Base-by-base conservation (phyloP, 345 rosid genomes). In the Rhodamnia rubescens region DNA sequence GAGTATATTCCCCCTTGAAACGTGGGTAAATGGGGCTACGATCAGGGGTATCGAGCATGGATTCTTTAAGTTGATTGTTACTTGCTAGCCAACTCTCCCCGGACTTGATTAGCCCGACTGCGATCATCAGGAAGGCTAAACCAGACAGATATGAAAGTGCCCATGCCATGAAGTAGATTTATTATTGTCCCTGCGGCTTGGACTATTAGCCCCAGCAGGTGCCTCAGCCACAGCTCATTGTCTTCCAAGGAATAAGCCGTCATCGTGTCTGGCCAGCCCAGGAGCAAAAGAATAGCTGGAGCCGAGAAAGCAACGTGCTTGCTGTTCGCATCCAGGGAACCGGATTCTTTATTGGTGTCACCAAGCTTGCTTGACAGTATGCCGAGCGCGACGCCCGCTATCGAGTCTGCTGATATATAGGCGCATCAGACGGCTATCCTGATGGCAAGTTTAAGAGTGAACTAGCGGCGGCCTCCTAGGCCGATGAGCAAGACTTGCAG, bases 71-170 rank as follows among this genome's bases (percentile, higher is more conserved):
- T 75, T 88, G 86, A 32, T 90, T 87, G 18, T 55, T 86, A 83
- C 92, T 93, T 26, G 93, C 91, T 16, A 89, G 87, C 88, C 92
- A 86, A 16, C 90, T 89, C 86, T 92, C 93, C 0, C 85, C 90
- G 47, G 88, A 92, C 87, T 91, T 92, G 84, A 89, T 84, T 36
- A 88, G 56, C 47, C 94, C 97, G 0, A 81, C 88, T 1, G 86
- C 69, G 14, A 92, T 47, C 88, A 93, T 86, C 50, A 86, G 88
- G 5, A 88, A 7, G 75, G 89, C 82, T 24, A 90, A 44, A 20
- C 27, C 74, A 3, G 86, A 86, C n/a, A 93, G 87, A 15, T 1
- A 57, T 50, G 87, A 49, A 29, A 69, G 53, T 1, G 86, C 83
- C 69, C 89, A 89, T 32, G 89, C 90, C 84, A 84, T 26, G 26